Evolutionary conservation across 2,329 filamentous ascomycete species (phyloP).

Genomic region (Tolypocladium tropicale): DNA sequence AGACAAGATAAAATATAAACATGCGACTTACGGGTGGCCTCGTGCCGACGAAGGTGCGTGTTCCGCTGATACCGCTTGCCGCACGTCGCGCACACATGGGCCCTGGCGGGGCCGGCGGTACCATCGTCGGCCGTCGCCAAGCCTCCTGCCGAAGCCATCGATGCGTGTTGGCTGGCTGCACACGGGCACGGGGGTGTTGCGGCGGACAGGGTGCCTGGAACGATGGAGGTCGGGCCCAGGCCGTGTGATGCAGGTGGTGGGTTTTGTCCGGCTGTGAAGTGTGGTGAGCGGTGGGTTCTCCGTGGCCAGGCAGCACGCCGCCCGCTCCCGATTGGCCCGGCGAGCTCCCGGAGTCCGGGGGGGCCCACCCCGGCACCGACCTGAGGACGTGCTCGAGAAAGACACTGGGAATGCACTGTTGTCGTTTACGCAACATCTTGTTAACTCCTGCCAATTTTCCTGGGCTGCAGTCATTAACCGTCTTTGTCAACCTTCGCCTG

Average conservation of each 20-base stretch:
- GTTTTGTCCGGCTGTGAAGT: neutral
- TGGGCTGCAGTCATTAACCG: too few relatives aligned
- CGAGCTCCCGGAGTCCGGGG: too few relatives aligned
- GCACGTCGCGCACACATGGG: conserved; percentile 6
- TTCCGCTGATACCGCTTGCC: conserved; percentile 15
- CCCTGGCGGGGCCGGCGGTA: neutral
- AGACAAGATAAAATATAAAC: too few relatives aligned
- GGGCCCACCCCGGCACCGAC: too few relatives aligned
- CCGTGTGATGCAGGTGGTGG: conserved; percentile 4
- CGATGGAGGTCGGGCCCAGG: neutral
- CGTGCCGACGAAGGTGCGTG: conserved; percentile 15
- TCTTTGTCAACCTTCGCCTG: too few relatives aligned
- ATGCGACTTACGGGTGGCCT: conserved; percentile 16
- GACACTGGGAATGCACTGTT: neutral
- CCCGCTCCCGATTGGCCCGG: too few relatives aligned
- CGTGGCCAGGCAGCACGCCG: too few relatives aligned
- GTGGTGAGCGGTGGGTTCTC: neutral
- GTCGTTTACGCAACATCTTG: too few relatives aligned
- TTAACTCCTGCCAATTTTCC: too few relatives aligned
- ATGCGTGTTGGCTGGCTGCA: neutral
- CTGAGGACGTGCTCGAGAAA: neutral
- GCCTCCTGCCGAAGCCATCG: neutral
- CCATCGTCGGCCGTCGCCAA: neutral
- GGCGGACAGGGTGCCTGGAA: neutral
- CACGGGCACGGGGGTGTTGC: too few relatives aligned